Evolutionary conservation across 805 yeast species (phyloP), one percentile per base, ranked within the genome.

Genomic region (Hanseniaspora lindneri): DNA sequence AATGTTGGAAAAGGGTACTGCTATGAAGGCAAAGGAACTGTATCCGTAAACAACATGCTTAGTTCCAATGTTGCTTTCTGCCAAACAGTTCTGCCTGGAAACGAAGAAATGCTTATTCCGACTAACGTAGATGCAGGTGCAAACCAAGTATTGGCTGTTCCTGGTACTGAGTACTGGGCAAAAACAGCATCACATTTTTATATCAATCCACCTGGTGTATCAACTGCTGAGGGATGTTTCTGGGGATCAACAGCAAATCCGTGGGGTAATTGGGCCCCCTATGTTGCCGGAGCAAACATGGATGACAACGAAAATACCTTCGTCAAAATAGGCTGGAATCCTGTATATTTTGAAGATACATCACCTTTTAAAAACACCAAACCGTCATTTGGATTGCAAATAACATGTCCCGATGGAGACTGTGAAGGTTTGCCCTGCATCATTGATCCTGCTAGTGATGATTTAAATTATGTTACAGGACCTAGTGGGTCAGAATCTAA

Each of bases 21-120:
- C 66, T 74, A 74, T 53, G 78, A 80, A 50, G 95, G 95, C 49
- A 74, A 76, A 54, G 89, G 85, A 30, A 76, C 89, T 16, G 79
- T 84, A n/a, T 56, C 63, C 28, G 83, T 75, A 21, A 58, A 69
- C 50, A 84, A 84, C 68, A 56, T 62, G 10, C 78, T 81, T 16
- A 70, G 70, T 36, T 52, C 66, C 4, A 68, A 73, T 51, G 87
- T 85, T 54, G 88, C 95, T 7, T 77, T 86, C 65, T 86, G 96
- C 64, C 95, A 87, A 67, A 86, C 95, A 8, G 95, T 87, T 6
- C 71, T 87, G 50, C 96, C 96, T 21, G 96, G 96, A 55, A 83
- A 85, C 64, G 95, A 86, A 68, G 94, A 86, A 56, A 86, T 86
- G 95, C 70, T 85, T 61, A 85, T 87, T 55, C 96, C 96, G 52